phyloP scores from a whole-genome alignment of 352 stramenopile species.

The Globisporangium abappressorium region DNA sequence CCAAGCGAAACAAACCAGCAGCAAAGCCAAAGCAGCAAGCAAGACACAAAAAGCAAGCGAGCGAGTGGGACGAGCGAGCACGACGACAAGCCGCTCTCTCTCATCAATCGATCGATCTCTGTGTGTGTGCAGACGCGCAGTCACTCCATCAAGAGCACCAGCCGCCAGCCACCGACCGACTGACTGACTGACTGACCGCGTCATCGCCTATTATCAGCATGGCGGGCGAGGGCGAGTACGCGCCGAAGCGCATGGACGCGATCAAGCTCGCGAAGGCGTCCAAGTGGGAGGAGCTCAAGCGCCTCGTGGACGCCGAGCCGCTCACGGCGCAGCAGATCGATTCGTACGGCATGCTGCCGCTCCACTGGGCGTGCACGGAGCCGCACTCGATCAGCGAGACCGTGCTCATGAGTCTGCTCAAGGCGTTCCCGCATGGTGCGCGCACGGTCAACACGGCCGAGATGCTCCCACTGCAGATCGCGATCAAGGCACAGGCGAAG shows the following conservation, averaged over 20 bases:
- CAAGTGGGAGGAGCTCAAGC: slow-evolving; percentile 73
- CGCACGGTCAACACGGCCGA: slow-evolving; percentile 72
- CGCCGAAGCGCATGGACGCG: slow-evolving; percentile 69
- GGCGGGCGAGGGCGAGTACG: slow-evolving; percentile 22
- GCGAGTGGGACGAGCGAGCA: neutral
- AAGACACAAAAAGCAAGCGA: neutral
- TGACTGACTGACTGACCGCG: too few relatives aligned
- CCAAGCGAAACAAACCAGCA: neutral
- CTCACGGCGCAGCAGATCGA: slow-evolving; percentile 69
- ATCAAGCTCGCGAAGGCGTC: slow-evolving; percentile 84
- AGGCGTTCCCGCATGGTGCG: slow-evolving; percentile 70
- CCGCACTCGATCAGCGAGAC: slow-evolving; percentile 67
- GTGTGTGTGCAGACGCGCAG: neutral
- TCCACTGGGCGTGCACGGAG: slow-evolving; percentile 88
- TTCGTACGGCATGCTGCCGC: slow-evolving; percentile 85
- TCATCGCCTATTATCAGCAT: neutral
- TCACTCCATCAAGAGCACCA: too few relatives aligned
- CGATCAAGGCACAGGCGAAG: slow-evolving; percentile 82
- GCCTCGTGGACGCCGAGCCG: slow-evolving; percentile 72
- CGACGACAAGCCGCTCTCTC: neutral
- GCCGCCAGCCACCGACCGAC: too few relatives aligned
- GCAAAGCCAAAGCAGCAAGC: neutral
- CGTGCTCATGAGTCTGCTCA: slow-evolving; percentile 75
- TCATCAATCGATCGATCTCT: neutral
- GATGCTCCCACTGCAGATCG: slow-evolving; percentile 86